These are phyloP conservation scores for Boletus edulis DNA, from an alignment of 768 basidiomycete species.

Conservation along the genomic window DNA sequence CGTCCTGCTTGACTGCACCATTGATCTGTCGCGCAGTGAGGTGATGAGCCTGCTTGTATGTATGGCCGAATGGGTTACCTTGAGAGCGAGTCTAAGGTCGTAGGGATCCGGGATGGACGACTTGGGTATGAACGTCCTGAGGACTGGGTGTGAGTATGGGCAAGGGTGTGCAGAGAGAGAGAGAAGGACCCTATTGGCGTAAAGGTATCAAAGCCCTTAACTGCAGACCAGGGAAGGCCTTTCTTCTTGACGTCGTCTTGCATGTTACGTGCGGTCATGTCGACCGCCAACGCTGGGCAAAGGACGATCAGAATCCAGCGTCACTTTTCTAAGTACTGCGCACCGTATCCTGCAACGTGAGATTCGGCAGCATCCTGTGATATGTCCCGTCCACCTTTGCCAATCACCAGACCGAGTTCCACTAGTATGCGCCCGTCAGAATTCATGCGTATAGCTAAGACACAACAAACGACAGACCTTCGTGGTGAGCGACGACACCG, in stretches of 20 bases:
- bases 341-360: conserved; percentile 92
- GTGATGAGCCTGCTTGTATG: background rate
- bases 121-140: conserved; percentile 80
- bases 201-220: conserved; percentile 97
- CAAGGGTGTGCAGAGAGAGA: background rate
- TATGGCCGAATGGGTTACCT: conserved; percentile 40
- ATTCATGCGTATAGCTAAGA: too few species aligned
- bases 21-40: conserved; percentile 59
- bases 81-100: conserved; percentile 72
- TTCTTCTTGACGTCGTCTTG: conserved; percentile 91
- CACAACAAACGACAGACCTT: conserved; percentile 50
- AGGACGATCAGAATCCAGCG: background rate
- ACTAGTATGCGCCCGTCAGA: conserved; percentile 42
- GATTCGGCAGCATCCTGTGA: conserved; percentile 64
- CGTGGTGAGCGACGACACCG: conserved; percentile 85
- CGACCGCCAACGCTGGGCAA: conserved; percentile 78
- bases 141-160: conserved; percentile 1
- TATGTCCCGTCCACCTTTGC: conserved; percentile 83
- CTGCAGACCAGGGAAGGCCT: conserved; percentile 96
- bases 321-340: conserved; percentile 12
- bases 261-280: conserved; percentile 95
- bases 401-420: conserved; percentile 96
- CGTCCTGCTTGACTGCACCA: conserved; percentile 78
- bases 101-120: conserved; percentile 65
- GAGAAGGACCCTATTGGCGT: conserved; percentile 76